phyloP scores from a whole-genome alignment of 2,329 filamentous ascomycete species.

The Keithomyces neogunnii region DNA sequence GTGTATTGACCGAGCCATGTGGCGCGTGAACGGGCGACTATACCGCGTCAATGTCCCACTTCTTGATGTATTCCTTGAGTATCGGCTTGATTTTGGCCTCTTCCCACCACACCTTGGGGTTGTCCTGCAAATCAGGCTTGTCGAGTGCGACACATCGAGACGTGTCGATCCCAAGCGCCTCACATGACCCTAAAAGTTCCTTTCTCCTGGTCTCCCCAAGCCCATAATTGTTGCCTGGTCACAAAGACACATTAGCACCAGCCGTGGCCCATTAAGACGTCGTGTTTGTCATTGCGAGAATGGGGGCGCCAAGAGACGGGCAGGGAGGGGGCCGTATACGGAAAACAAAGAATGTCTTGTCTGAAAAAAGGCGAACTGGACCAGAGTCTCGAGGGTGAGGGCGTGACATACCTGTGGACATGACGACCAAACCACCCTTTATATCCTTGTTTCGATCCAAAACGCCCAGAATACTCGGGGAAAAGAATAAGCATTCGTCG shows the following conservation, averaged over 20 bases:
- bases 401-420: conserved; percentile 19
- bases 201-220: conserved; percentile 18
- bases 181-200: conserved; percentile 22
- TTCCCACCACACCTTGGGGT: conserved; percentile 29
- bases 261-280: too few species aligned
- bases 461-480: conserved; percentile 22
- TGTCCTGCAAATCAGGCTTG: conserved; percentile 26
- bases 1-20: background rate
- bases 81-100: conserved; percentile 22
- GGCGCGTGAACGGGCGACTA: background rate
- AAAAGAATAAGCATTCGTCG: conserved; percentile 29
- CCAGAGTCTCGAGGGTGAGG: too few species aligned
- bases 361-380: too few species aligned
- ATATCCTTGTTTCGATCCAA: conserved; percentile 18
- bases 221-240: conserved; percentile 21
- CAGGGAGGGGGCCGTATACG: too few species aligned
- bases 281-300: too few species aligned
- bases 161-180: conserved; percentile 18
- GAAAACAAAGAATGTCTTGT: too few species aligned
- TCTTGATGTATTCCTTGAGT: conserved; percentile 23
- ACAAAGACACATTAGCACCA: background rate
- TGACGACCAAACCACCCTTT: conserved; percentile 18
- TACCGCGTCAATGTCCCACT: conserved; percentile 29
- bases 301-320: too few species aligned
- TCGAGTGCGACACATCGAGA: conserved; percentile 23